Evolutionary conservation across 768 basidiomycete species (phyloP).

Genomic region (Coprinellus micaceus): DNA sequence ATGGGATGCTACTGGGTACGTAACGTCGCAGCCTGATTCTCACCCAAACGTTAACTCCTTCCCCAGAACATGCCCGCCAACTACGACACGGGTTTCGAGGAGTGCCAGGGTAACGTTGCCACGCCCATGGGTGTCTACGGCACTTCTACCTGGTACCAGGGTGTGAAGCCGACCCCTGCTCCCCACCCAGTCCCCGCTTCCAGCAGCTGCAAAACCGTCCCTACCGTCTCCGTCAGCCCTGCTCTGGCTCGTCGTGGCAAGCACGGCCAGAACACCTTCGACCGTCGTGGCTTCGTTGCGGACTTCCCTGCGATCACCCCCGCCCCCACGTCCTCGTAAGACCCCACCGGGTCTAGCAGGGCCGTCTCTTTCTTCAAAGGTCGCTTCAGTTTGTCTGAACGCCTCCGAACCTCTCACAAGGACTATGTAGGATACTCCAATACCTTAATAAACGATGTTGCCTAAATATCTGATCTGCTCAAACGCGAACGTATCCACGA

Average conservation of each 20-base stretch:
- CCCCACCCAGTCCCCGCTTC: constrained; percentile 57
- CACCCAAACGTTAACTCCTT: not conserved
- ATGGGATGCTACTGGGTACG: constrained; percentile 51
- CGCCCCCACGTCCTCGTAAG: too few relatives aligned
- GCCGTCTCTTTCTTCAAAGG: too few relatives aligned
- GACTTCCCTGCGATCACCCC: too few relatives aligned
- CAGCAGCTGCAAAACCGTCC: constrained; percentile 52
- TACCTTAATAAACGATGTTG: too few relatives aligned
- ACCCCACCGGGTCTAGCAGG: too few relatives aligned
- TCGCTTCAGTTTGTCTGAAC: too few relatives aligned
- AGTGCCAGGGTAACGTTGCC: constrained; percentile 4
- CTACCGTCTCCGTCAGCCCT: constrained; percentile 34
- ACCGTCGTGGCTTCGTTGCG: not conserved
- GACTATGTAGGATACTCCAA: too few relatives aligned
- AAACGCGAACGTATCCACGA: too few relatives aligned
- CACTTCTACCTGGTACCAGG: constrained; percentile 55
- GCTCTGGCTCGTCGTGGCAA: not conserved
- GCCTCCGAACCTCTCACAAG: too few relatives aligned
- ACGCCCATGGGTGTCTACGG: constrained; percentile 56
- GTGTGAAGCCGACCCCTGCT: constrained; percentile 49
- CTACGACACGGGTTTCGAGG: constrained; percentile 33
- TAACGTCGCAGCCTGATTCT: not conserved
- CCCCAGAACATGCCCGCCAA: constrained; percentile 49
- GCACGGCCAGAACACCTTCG: not conserved
- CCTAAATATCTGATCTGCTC: too few relatives aligned